Evolutionary conservation across 225 moss, liverwort and hornwort genomes (phyloP).

Genomic region (Physcomitrium patens): DNA sequence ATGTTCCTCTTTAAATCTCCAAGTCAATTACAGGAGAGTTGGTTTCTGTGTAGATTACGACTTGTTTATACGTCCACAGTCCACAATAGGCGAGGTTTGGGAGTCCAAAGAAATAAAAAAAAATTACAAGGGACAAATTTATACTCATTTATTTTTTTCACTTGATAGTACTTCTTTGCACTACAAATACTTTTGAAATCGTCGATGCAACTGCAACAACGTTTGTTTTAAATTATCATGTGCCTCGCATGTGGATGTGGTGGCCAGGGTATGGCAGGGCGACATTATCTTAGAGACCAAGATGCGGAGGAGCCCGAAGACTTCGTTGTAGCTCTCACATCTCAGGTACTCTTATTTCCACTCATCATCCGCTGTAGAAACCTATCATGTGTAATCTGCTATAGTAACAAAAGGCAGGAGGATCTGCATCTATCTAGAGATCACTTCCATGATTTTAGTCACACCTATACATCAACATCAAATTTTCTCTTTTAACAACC

Average conservation of each 20-base stretch:
- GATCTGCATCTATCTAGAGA: background rate
- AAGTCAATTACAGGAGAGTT: slow-evolving; percentile 1
- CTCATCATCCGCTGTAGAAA: slow-evolving; percentile 1
- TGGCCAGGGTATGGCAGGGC: slow-evolving; percentile 51
- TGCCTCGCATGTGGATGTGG: slow-evolving; percentile 3
- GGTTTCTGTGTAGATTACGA: background rate
- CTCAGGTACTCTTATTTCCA: slow-evolving; percentile 53
- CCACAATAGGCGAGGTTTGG: slow-evolving; percentile 4
- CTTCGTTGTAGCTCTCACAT: slow-evolving; percentile 76
- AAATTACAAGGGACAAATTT: too few relatives aligned
- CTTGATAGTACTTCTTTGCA: background rate
- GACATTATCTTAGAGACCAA: slow-evolving; percentile 73
- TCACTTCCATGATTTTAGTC: background rate
- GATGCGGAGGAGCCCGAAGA: slow-evolving; percentile 97
- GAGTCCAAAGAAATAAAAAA: background rate
- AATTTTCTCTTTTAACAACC: too few relatives aligned
- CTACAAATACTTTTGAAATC: too few relatives aligned
- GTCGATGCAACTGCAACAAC: too few relatives aligned
- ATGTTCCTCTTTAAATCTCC: background rate
- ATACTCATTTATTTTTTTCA: background rate
- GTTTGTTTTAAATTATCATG: too few relatives aligned
- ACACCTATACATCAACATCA: background rate
- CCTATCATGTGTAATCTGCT: slow-evolving; percentile 7
- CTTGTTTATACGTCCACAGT: background rate
- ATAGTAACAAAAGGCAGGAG: background rate